phyloP scores from a whole-genome alignment of 768 basidiomycete genomes.

The Macrolepiota fuliginosa region DNA sequence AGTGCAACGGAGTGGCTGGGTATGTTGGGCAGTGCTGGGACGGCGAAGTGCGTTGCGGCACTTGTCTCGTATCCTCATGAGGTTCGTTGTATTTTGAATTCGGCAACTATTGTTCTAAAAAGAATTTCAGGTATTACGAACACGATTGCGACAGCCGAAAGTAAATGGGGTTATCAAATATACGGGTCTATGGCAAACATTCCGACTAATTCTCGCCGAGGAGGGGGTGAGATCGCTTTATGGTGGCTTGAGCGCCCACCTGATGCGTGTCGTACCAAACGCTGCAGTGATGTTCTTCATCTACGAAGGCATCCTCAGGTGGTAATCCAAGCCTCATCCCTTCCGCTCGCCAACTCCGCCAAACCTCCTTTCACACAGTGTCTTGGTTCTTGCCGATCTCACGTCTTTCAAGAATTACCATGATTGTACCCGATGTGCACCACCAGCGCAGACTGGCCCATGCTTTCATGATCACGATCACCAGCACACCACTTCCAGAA shows the following conservation, averaged over 20 bases:
- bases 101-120: background rate
- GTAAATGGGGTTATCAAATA: conserved; percentile 81
- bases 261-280: conserved; percentile 97
- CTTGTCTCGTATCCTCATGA: conserved; percentile 98
- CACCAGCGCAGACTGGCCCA: background rate
- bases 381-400: background rate
- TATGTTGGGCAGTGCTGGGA: conserved; percentile 87
- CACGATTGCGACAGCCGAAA: conserved; percentile 86
- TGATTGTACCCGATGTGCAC: background rate
- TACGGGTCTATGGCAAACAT: conserved; percentile 79
- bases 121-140: conserved; percentile 73
- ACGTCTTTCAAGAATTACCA: background rate
- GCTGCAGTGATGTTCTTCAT: conserved; percentile 97
- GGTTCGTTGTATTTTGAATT: conserved; percentile 43
- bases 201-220: conserved; percentile 82
- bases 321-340: conserved; percentile 29
- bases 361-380: background rate
- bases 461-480: background rate
- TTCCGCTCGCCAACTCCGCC: background rate
- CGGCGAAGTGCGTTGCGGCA: conserved; percentile 91
- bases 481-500: background rate
- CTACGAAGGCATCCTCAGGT: conserved; percentile 81
- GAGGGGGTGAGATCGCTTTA: conserved; percentile 88
- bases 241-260: conserved; percentile 89
- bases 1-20: conserved; percentile 68